Percentiles rank a stretch among this genome's conserved stretches.
Conservation (phyloP, 345 rosid genomes). For the Zanthoxylum bungeanum region DNA sequence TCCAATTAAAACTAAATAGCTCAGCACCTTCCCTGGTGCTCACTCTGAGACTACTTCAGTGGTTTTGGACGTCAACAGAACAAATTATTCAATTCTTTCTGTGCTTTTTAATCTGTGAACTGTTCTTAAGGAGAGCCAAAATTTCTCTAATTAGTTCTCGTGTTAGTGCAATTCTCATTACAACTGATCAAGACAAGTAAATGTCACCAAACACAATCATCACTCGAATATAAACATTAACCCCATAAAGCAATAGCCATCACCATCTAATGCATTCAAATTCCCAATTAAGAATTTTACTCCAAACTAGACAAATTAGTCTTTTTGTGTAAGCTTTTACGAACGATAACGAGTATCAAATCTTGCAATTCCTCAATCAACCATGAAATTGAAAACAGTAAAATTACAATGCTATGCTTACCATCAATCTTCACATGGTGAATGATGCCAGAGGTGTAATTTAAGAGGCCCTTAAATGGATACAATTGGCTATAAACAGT, state of each 20-base stretch:
- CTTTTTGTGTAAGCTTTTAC: too few species aligned
- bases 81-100: not conserved
- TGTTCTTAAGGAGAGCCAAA: not conserved
- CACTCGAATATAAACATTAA: not conserved
- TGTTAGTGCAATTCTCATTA: not conserved
- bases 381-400: not conserved
- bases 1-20: not conserved
- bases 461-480: conserved; percentile 72
- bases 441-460: conserved; percentile 82
- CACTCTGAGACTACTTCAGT: not conserved
- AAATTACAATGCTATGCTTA: conserved; percentile 17
- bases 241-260: not conserved
- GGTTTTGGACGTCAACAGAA: not conserved
- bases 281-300: not conserved
- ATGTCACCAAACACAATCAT: not conserved
- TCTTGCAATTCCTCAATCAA: not conserved
- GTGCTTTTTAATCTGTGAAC: not conserved
- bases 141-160: not conserved
- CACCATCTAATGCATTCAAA: not conserved
- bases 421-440: conserved; percentile 79
- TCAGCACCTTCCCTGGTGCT: not conserved
- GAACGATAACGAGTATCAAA: not conserved
- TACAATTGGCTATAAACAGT: conserved; percentile 72
- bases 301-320: not conserved
- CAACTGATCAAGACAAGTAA: not conserved